Base-by-base conservation (phyloP, 139 green algal species). In the Penium margaritaceum region DNA sequence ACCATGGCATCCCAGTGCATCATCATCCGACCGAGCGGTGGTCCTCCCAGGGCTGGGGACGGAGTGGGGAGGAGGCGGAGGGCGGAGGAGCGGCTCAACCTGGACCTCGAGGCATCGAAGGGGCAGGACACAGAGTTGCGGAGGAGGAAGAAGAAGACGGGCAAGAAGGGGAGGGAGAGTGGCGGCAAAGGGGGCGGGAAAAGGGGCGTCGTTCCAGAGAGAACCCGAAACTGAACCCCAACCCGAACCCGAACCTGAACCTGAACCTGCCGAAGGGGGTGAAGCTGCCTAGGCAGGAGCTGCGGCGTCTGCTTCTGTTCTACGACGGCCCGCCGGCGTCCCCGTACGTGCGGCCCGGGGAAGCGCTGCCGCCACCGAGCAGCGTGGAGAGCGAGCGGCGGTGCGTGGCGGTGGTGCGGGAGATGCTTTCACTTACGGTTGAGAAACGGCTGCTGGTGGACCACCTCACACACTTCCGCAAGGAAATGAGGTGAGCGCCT, bases 401-500 rank as follows among this genome's bases (percentile, higher is more conserved):
- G 3, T 37, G n/a, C 15, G 64, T 78, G 14, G 63, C 62, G 0
- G 29, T 78, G 32, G n/a, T 78, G 17, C 63, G 51, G 30, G 63
- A 78, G 17, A 63, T 78, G 38, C 61, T 78, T 34, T 74, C 63
- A 19, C 36, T 78, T 12, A 78, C 71, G 34, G 21, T 72, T 0
- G 71, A 74, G n/a, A 78, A 78, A 37, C 33, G 71, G 36, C 68
- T 77, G 3, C 62, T 78, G 29, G 37, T 71, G 17, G 71, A 78
- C 54, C 71, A 78, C 34, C 39, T 78, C 66, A 78, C 71, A 27
- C 71, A 78, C 30, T 78, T 78, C 29, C 71, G 71, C 17, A 78
- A 70, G 65, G 64, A 60, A n/a, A n/a, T n/a, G n/a, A n/a, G n/a
- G n/a, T n/a, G n/a, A n/a, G n/a, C n/a, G n/a, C n/a, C n/a, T n/a